Evolutionary conservation across 2,329 filamentous ascomycete genomes (phyloP), one percentile per base, ranked within the genome.

Genomic region (Westerdykella sp.): DNA sequence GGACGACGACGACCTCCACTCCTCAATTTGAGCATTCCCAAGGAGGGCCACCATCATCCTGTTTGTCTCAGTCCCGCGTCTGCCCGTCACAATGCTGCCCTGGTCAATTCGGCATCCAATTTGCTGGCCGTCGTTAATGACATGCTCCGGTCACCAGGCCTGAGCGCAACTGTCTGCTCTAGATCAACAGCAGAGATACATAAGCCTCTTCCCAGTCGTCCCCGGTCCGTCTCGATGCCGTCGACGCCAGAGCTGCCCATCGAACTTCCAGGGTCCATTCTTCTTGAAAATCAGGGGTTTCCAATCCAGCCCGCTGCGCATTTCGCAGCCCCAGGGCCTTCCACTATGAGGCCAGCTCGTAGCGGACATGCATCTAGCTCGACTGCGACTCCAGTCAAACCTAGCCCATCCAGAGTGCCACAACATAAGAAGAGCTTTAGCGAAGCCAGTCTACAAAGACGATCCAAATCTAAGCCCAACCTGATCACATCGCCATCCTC

Each of bases 101-200:
- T 58, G 40, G 48, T 52, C 49, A 56, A 51, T 43, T 60, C 61
- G 31, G 54, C 59, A 40, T 60, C 57, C 36, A 63, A 59, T 58
- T 53, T 73, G 34, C 60, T 71, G 47, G 59, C 63, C 25, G 63
- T 66, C 16, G 63, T 70, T 51, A 70, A 68, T 55, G 69, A 69
- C 42, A 66, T 69, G 55, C 57, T 72, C 21, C 63, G 64, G 32
- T 70, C 69, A 14, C 68, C 69, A 40, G 59, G 56, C 25, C 48
- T 66, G 36, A 62, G 58, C 44, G 54, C 57, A 34, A 57, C 56
- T 45, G 42, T 56, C 35, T 59, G 54, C 47, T 46, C 59, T 48
- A 51, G 54, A 60, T 51, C 44, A 13, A 42, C 55, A 25, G 48
- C 51, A 39, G 53, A 48, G 21, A 50, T 60, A 53, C 55, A 67